A percentile compares a stretch with the other conserved stretches of the same genome.
phyloP scores from a whole-genome alignment of 2,329 filamentous ascomycete genomes.

The Apiospora sp. region DNA sequence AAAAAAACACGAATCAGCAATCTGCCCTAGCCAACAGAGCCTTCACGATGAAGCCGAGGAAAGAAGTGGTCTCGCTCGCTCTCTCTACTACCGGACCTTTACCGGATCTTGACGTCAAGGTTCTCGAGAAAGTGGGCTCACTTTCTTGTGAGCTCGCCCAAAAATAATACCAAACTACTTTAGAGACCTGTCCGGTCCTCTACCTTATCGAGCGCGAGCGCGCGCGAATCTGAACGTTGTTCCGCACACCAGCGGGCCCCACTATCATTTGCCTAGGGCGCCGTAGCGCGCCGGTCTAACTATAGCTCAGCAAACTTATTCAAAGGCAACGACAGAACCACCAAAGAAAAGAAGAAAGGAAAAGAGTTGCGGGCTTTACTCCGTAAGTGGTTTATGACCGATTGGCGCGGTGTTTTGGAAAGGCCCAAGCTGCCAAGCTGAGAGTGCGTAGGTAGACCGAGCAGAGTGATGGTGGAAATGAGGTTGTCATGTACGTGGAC shows the following conservation, averaged over 20 bases:
- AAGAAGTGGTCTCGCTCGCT: not conserved
- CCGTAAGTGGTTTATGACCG: not conserved
- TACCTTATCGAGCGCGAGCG: not conserved
- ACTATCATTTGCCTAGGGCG: not conserved
- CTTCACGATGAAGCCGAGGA: not conserved
- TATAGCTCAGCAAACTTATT: not conserved
- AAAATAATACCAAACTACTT: not conserved
- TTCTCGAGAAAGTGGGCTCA: not conserved
- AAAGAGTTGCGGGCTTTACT: not conserved
- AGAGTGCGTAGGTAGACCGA: not conserved
- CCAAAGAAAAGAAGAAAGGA: not conserved
- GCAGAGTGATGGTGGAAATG: constrained; percentile 4
- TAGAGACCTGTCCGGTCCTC: not conserved
- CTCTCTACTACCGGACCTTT: not conserved
- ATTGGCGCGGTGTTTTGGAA: not conserved
- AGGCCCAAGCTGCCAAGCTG: not conserved
- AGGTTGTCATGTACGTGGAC: not conserved
- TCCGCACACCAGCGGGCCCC: not conserved
- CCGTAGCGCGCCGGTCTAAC: constrained; percentile 8
- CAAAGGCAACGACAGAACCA: not conserved
- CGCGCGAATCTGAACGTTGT: not conserved
- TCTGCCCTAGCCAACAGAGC: not conserved
- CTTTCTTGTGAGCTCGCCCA: too few species aligned
- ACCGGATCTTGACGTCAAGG: constrained; percentile 12
- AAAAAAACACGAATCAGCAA: not conserved